A percentile compares a stretch with the other conserved stretches of the same genome.
These are phyloP conservation scores for Cladochytrium replicatum DNA, from an alignment of 192 early-diverging fungal genomes.

Conservation along the genomic window DNA sequence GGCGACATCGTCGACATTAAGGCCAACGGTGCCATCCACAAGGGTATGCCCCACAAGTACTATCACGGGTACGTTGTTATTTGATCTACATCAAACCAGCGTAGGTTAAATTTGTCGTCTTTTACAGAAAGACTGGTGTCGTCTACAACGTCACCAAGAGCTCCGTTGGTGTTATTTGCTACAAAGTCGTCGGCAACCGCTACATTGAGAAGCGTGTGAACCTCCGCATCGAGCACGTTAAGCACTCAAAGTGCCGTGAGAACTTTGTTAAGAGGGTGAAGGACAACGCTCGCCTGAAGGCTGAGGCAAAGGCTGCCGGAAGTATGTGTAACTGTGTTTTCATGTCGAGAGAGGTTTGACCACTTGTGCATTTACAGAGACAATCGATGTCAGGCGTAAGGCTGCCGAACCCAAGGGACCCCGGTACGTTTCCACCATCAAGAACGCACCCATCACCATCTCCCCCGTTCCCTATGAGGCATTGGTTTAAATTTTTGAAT, in stretches of 20 bases:
- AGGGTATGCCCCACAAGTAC: constrained; percentile 99
- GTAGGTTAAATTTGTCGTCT: no score
- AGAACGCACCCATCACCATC: constrained; percentile 89
- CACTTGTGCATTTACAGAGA: no score
- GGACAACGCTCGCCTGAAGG: constrained; percentile 78
- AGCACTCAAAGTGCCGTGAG: constrained; percentile 98
- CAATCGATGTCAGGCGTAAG: constrained; percentile 79
- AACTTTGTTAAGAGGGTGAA: constrained; percentile 97
- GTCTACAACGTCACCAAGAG: constrained; percentile 99
- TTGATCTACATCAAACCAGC: no score
- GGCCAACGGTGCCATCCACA: constrained; percentile 97
- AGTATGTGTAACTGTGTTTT: constrained; percentile 22
- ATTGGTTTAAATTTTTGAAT: constrained; percentile 50
- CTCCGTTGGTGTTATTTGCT: constrained; percentile 93
- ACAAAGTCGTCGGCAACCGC: constrained; percentile 98
- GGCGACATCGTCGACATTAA: constrained; percentile 99
- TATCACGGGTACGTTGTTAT: constrained; percentile 90
- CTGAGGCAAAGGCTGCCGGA: constrained; percentile 74
- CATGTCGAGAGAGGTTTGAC: background rate
- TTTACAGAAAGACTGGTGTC: constrained; percentile 81
- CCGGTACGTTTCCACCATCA: constrained; percentile 75
- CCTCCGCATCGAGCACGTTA: constrained; percentile 97
- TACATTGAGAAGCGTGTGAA: constrained; percentile 98
- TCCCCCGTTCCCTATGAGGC: constrained; percentile 93
- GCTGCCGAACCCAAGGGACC: constrained; percentile 79